Evolutionary conservation across 345 rosid genomes (phyloP).

Genomic region (Psidium friedrichsthalianum): DNA sequence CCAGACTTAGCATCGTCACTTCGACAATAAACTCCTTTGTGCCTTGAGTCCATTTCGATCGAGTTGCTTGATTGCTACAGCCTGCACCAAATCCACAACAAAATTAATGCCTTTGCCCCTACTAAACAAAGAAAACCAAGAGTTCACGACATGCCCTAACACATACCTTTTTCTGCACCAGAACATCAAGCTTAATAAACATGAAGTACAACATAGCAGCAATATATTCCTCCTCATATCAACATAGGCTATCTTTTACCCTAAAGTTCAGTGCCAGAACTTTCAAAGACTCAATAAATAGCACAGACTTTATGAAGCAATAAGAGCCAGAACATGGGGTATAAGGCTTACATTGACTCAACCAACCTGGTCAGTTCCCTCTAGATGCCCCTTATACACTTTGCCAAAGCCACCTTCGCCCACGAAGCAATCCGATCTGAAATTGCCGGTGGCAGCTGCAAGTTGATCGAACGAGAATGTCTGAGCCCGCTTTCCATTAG

Average conservation of each 20-base stretch:
- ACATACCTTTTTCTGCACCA: background rate
- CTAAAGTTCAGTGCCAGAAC: background rate
- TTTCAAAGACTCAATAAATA: background rate
- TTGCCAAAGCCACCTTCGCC: constrained; percentile 95
- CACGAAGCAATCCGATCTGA: constrained; percentile 50
- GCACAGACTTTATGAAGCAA: background rate
- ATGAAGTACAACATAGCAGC: background rate
- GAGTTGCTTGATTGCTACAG: constrained; percentile 29
- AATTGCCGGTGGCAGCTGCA: constrained; percentile 43
- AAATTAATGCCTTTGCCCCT: background rate
- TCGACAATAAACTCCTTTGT: constrained; percentile 27
- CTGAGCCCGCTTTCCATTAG: constrained; percentile 20
- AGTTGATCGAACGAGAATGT: constrained; percentile 56
- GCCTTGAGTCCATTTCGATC: constrained; percentile 34
- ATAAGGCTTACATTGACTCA: background rate
- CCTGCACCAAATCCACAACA: background rate
- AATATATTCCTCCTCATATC: background rate
- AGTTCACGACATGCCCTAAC: background rate
- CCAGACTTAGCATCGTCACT: constrained; percentile 19
- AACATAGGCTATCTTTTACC: background rate
- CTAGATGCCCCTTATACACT: constrained; percentile 58
- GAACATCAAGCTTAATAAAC: background rate
- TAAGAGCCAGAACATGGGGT: background rate
- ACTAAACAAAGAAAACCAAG: background rate
- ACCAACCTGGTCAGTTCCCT: constrained; percentile 53